Base-by-base conservation (phyloP, 2,329 filamentous ascomycete genomes). In the Fusarium compactum region DNA sequence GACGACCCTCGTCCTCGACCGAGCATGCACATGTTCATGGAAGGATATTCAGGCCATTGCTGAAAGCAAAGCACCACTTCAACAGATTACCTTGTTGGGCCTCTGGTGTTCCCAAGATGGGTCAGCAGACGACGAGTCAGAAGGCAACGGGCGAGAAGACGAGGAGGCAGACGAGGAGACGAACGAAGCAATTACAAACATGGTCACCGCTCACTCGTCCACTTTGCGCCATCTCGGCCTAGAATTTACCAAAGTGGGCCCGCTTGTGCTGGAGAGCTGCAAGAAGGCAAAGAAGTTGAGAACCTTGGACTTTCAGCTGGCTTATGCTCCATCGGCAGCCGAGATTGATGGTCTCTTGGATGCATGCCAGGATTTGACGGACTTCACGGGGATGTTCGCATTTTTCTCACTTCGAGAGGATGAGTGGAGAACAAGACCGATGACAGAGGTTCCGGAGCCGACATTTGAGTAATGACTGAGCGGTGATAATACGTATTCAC, bases 151-250 rank as follows among this genome's bases (percentile, higher is more conserved):
- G 15, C 6, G 6, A 9, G 6, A 9, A 10, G 14, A 9, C 12
- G 14, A 9, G 6, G 2, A 11, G 45, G 34, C 29, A 32, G 9
- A 27, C 6, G 29, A 53, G 3, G 34, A 11, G 1, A 18, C 46
- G 10, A 44, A 58, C 6, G 3, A 6, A 7, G 47, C 40, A 11
- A 16, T 65, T 14, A 20, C 38, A 5, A 14, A 24, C 6, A 44
- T 65, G 53, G 65, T 59, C 4, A 22, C 29, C 15, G 20, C 29
- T n/a, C 60, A 65, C 16, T 59, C 60, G 9, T 32, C 53, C 18
- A 47, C 24, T 2, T 22, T 65, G 3, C 5, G 24, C 12, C 5
- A 20, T 18, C 14, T 65, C 5, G 7, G 8, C 3, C 3, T 24
- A 16, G 2, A 4, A 6, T 14, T 6, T 4, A 5, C 12, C 12